Percentiles rank a stretch among this genome's conserved stretches.
Conservation (phyloP, 768 basidiomycete species). For the Russula griseocarnosa region DNA sequence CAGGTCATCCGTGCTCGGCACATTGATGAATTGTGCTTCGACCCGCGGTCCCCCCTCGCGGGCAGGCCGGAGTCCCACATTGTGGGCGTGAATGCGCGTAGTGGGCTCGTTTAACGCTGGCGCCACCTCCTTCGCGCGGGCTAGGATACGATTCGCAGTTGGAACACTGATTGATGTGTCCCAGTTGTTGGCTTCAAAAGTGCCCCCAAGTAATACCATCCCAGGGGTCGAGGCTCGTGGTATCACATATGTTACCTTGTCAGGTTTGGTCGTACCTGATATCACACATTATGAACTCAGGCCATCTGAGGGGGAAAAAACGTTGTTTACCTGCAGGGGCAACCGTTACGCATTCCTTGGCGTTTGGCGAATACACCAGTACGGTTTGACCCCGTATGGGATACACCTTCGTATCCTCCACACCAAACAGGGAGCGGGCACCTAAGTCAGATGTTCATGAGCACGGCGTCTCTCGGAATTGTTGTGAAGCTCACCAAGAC, state of each 20-base stretch:
- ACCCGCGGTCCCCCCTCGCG: conserved; percentile 54
- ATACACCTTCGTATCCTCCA: conserved; percentile 69
- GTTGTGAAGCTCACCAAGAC: conserved; percentile 40
- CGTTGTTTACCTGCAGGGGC: background rate
- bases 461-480: background rate
- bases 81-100: conserved; percentile 48
- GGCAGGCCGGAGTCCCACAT: conserved; percentile 56
- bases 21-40: conserved; percentile 43
- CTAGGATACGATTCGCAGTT: conserved; percentile 44
- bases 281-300: background rate
- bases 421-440: conserved; percentile 69
- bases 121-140: conserved; percentile 41
- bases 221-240: conserved; percentile 50
- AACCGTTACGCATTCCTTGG: conserved; percentile 40
- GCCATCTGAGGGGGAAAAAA: background rate
- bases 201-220: conserved; percentile 54
- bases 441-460: conserved; percentile 37
- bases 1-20: conserved; percentile 36
- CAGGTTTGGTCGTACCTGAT: conserved; percentile 12
- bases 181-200: conserved; percentile 48
- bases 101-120: conserved; percentile 37
- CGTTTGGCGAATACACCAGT: conserved; percentile 63
- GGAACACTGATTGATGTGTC: conserved; percentile 46
- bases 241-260: conserved; percentile 53
- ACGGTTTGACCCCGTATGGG: conserved; percentile 86